A percentile compares a stretch with the other conserved stretches of the same genome.
Evolutionary conservation across 768 basidiomycete species (phyloP).

Genomic region (Amanita rimosa): DNA sequence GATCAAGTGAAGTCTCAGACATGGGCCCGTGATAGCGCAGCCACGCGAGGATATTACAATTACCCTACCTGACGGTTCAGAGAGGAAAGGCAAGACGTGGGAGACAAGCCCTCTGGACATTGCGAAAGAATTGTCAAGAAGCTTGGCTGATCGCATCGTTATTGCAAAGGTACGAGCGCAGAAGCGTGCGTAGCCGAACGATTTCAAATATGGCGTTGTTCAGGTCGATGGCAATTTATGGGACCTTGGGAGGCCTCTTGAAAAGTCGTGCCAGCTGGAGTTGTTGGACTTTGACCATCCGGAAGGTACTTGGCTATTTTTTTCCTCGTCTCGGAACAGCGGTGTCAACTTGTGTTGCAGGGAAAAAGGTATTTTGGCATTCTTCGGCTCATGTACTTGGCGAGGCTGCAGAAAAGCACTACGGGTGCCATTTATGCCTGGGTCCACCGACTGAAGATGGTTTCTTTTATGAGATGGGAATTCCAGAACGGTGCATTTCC

Average conservation of each 20-base stretch:
- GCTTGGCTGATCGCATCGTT: conserved; percentile 78
- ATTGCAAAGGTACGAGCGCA: conserved; percentile 70
- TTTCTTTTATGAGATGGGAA: conserved; percentile 99
- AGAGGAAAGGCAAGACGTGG: conserved; percentile 81
- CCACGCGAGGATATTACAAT: conserved; percentile 75
- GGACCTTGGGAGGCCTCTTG: conserved; percentile 95
- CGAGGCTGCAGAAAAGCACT: conserved; percentile 91
- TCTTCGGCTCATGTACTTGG: conserved; percentile 98
- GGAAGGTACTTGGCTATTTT: conserved; percentile 41
- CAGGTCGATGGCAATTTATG: conserved; percentile 82
- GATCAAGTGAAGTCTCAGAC: conserved; percentile 3
- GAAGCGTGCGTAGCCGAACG: background rate
- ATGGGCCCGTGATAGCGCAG: conserved; percentile 36
- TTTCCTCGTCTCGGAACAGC: no score
- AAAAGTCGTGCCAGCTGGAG: conserved; percentile 69
- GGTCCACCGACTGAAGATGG: conserved; percentile 97
- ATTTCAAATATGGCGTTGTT: background rate
- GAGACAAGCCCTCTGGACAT: conserved; percentile 90
- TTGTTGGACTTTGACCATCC: conserved; percentile 88
- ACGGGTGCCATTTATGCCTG: conserved; percentile 93
- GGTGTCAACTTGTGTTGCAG: conserved; percentile 23
- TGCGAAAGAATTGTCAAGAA: conserved; percentile 80
- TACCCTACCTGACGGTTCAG: conserved; percentile 79
- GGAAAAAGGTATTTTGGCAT: conserved; percentile 99
- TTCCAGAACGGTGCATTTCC: conserved; percentile 53